A percentile compares a stretch with the other conserved stretches of the same genome.
Evolutionary conservation across 495 filamentous ascomycete species (phyloP).

Genomic region (Rusavskia elegans): DNA sequence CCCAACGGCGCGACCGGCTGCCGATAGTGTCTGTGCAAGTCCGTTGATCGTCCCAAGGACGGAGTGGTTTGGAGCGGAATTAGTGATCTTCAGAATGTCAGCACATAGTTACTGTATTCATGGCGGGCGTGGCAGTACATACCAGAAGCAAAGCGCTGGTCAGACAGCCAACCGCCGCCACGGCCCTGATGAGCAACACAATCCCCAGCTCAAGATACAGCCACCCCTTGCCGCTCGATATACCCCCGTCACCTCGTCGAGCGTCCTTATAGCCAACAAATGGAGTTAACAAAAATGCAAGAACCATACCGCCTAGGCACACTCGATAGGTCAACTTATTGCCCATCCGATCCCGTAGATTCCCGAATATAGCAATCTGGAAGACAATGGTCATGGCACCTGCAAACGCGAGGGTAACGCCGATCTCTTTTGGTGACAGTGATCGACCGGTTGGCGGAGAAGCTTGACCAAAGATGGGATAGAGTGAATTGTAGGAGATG

Average conservation of each 20-base stretch:
- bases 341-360: slow-evolving; percentile 63
- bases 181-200: slow-evolving; percentile 71
- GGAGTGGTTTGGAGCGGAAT: slow-evolving; percentile 71
- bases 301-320: slow-evolving; percentile 64
- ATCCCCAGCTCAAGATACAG: slow-evolving; percentile 61
- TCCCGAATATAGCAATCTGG: slow-evolving; percentile 70
- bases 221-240: slow-evolving; percentile 40
- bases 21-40: slow-evolving; percentile 84
- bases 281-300: slow-evolving; percentile 77
- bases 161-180: slow-evolving; percentile 74
- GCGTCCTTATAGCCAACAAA: slow-evolving; percentile 66
- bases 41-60: slow-evolving; percentile 85
- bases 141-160: slow-evolving; percentile 80
- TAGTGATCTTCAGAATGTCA: slow-evolving; percentile 54
- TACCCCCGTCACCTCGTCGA: slow-evolving; percentile 19
- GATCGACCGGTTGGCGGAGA: slow-evolving; percentile 57
- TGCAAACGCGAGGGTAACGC: slow-evolving; percentile 71
- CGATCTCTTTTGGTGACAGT: slow-evolving; percentile 65
- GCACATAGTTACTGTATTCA: neutral
- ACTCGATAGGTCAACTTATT: slow-evolving; percentile 71
- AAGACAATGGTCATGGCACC: slow-evolving; percentile 75
- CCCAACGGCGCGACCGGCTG: slow-evolving; percentile 74
- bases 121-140: slow-evolving; percentile 16
- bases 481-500: slow-evolving; percentile 78
- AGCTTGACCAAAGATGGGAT: slow-evolving; percentile 76